phyloP scores from a whole-genome alignment of 371 early-diverging fungal genomes.

The Apophysomyces ossiformis region DNA sequence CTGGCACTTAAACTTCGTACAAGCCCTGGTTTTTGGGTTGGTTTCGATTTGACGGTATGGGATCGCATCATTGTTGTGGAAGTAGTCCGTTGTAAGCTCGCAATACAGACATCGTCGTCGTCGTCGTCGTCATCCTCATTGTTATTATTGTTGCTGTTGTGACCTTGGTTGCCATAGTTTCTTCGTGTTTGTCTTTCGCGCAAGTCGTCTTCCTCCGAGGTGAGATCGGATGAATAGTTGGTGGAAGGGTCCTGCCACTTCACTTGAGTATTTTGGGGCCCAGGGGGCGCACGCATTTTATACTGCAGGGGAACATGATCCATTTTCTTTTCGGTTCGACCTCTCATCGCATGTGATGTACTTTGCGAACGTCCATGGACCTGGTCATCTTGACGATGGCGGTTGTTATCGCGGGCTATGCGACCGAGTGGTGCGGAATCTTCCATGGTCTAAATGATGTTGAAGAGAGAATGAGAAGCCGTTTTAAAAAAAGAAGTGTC shows the following conservation, averaged over 20 bases:
- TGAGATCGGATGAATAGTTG: background rate
- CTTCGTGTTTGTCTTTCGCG: background rate
- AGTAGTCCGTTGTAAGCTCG: slow-evolving; percentile 27
- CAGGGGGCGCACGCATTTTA: slow-evolving; percentile 20
- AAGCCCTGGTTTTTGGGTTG: slow-evolving; percentile 9
- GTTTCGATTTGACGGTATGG: slow-evolving; percentile 10
- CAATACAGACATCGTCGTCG: slow-evolving; percentile 43
- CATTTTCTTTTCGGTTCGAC: slow-evolving; percentile 13
- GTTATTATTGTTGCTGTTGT: background rate
- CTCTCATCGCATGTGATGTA: background rate
- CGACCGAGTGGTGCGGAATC: background rate
- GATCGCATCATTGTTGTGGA: slow-evolving; percentile 17
- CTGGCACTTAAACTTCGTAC: slow-evolving; percentile 16
- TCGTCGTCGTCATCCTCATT: slow-evolving; percentile 26
- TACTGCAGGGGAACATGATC: slow-evolving; percentile 31
- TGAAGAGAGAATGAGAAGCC: background rate
- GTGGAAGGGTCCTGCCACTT: slow-evolving; percentile 5
- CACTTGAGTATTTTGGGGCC: slow-evolving; percentile 9
- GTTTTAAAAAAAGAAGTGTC: background rate
- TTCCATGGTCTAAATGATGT: slow-evolving; percentile 13
- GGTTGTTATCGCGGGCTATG: background rate
- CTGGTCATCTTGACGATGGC: background rate
- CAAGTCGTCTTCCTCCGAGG: background rate
- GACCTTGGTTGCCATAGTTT: background rate
- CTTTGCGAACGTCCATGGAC: slow-evolving; percentile 7